Evolutionary conservation across 305 asterid genomes (phyloP), one percentile per base, ranked within the genome.

Genomic region (Coffea humblotiana): DNA sequence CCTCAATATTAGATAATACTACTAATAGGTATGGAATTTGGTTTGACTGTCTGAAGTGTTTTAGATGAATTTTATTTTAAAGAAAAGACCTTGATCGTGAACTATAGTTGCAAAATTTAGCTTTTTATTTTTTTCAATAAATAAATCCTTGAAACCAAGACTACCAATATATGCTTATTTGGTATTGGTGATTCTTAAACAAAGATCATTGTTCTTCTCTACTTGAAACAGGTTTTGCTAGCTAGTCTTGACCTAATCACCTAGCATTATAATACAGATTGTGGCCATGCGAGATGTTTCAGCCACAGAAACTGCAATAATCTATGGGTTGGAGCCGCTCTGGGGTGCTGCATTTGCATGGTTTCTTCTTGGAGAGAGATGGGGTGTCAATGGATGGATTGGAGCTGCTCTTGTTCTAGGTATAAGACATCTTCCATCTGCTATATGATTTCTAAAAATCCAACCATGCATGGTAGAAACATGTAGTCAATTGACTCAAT

Each of bases 301-400:
- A 8, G 97, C 98, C 32, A 87, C 97, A 68, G 98, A 93, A 82
- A 83, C 97, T 72, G 97, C 98, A 60, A 89, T 92, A 73, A 86
- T 93, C 47, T 93, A 93, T 83, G 97, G 97, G 60, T 76, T 93
- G 89, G 98, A 93, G 85, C 98, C 97, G 60, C 87, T 93, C 72
- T 92, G 97, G 98, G 96, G 98, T 81, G 97, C 97, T 79, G 96
- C 92, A 80, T 92, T 93, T 85, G 97, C 98, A 54, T 93, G 98
- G 97, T 88, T 90, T 80, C 86, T 91, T 70, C 98, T 93, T 78
- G 98, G 96, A 71, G 98, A 93, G 91, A 91, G 98, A 84, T 93
- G 98, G 98, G 97, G 92, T 66, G 15, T 89, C 75, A 80, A 69
- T 77, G 97, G 97, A 78, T 93, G 98, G 98, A 88, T 92, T 78